phyloP scores from a whole-genome alignment of 116 monocot species.

The Phalaenopsis hybrid region DNA sequence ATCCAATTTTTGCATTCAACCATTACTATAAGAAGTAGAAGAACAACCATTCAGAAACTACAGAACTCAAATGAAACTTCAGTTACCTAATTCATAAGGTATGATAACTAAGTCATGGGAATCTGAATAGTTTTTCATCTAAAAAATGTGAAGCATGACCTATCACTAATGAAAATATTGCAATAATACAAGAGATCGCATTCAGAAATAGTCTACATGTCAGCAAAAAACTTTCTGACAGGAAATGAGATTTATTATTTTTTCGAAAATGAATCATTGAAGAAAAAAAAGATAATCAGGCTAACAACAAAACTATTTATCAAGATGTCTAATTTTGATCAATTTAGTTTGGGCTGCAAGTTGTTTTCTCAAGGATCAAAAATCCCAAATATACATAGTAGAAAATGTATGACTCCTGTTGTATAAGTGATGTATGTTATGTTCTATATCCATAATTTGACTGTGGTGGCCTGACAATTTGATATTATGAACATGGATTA shows the following conservation, averaged over 20 bases:
- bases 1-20: background rate
- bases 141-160: background rate
- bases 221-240: background rate
- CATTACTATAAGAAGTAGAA: background rate
- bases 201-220: background rate
- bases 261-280: background rate
- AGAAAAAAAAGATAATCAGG: background rate
- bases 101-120: too few species aligned
- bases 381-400: background rate
- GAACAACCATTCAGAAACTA: background rate
- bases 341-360: background rate
- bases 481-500: background rate
- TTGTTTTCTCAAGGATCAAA: background rate
- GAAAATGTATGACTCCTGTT: background rate
- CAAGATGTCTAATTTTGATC: background rate
- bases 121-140: background rate
- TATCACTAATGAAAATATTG: background rate
- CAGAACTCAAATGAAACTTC: background rate
- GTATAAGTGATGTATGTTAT: background rate
- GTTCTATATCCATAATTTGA: background rate
- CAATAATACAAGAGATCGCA: background rate
- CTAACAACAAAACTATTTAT: background rate
- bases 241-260: background rate
- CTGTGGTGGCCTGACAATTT: background rate
- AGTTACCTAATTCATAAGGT: background rate